phyloP scores from a whole-genome alignment of 2,329 filamentous ascomycete species.

The Hymenoscyphus occultus region DNA sequence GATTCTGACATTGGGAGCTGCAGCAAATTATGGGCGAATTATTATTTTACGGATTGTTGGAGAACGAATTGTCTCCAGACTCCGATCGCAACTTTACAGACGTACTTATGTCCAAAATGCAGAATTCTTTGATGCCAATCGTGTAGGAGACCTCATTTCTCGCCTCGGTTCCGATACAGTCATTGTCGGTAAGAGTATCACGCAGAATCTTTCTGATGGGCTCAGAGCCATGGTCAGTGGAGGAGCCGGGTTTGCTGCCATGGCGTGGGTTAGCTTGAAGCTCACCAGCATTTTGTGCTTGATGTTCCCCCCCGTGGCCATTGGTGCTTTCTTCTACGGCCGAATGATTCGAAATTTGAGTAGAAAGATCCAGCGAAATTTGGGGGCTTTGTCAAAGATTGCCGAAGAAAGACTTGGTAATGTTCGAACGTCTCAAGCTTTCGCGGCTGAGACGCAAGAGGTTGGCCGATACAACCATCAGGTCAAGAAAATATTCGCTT shows the following conservation, averaged over 20 bases:
- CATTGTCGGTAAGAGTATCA: conserved; percentile 97
- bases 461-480: conserved; percentile 88
- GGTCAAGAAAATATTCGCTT: conserved; percentile 84
- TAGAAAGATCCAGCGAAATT: conserved; percentile 87
- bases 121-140: conserved; percentile 97
- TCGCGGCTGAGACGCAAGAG: conserved; percentile 89
- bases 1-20: conserved; percentile 78
- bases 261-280: conserved; percentile 93
- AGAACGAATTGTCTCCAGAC: conserved; percentile 85
- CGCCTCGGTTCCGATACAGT: conserved; percentile 94
- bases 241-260: conserved; percentile 81
- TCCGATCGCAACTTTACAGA: conserved; percentile 86
- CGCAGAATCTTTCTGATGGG: conserved; percentile 96
- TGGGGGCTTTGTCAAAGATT: conserved; percentile 92
- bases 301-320: conserved; percentile 86
- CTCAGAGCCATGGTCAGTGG: conserved; percentile 87
- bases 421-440: conserved; percentile 93
- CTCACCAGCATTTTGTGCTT: conserved; percentile 82
- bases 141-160: conserved; percentile 93
- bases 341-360: conserved; percentile 85
- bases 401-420: conserved; percentile 97
- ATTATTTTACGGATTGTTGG: conserved; percentile 91
- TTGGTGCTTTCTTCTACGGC: conserved; percentile 90
- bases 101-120: conserved; percentile 96
- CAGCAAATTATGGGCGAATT: conserved; percentile 90